A percentile compares a stretch with the other conserved stretches of the same genome.
Evolutionary conservation across 306 rosid species (phyloP).

Genomic region (Spatholobus suberectus): DNA sequence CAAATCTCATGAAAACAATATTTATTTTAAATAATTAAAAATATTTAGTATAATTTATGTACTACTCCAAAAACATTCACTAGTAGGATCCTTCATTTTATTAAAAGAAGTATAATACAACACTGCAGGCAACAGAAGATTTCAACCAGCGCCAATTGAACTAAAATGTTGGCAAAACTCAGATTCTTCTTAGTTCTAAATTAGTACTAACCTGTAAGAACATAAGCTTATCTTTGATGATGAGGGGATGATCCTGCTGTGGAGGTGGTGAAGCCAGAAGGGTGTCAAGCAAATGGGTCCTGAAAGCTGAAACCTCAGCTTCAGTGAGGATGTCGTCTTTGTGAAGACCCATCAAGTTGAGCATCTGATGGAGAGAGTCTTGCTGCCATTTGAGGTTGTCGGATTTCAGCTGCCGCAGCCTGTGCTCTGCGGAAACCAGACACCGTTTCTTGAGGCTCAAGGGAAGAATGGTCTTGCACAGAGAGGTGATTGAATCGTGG

Average conservation of each 20-base stretch:
- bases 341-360: constrained; percentile 76
- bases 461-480: constrained; percentile 80
- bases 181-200: background rate
- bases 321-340: constrained; percentile 71
- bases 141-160: background rate
- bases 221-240: constrained; percentile 68
- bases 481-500: constrained; percentile 77
- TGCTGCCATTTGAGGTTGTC: constrained; percentile 95
- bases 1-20: too few relatives aligned
- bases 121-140: background rate
- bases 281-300: constrained; percentile 67
- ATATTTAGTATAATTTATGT: too few relatives aligned
- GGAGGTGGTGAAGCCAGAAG: constrained; percentile 61
- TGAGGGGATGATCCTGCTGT: constrained; percentile 53
- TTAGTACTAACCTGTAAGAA: constrained; percentile 70
- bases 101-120: background rate
- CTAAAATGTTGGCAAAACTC: background rate
- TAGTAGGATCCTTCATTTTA: background rate
- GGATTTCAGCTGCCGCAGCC: constrained; percentile 62
- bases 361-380: constrained; percentile 73
- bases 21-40: background rate
- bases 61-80: too few relatives aligned
- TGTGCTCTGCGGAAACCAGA: constrained; percentile 58
- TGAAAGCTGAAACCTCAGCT: constrained; percentile 67
- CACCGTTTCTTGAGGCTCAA: constrained; percentile 64